A percentile compares a stretch with the other conserved stretches of the same genome.
phyloP scores from a whole-genome alignment of 768 basidiomycete species.

The Hericium rajendrae region DNA sequence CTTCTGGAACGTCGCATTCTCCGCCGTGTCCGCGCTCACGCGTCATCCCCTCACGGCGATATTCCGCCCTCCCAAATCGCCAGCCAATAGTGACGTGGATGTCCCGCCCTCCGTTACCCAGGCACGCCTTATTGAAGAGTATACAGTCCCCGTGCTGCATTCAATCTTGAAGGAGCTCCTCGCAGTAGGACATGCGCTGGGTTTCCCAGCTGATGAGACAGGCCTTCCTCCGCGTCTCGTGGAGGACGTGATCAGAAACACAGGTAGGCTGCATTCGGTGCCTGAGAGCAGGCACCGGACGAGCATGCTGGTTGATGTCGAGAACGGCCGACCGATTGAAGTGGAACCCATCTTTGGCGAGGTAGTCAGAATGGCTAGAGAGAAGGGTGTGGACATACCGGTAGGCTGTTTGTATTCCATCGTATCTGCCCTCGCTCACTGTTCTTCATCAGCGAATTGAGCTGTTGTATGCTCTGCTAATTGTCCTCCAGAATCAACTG shows the following conservation, averaged over 20 bases:
- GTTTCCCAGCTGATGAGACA: conserved; percentile 34
- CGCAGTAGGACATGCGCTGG: conserved; percentile 33
- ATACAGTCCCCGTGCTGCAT: neutral
- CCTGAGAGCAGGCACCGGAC: conserved; percentile 40
- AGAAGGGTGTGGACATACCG: conserved; percentile 35
- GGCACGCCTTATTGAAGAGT: conserved; percentile 20
- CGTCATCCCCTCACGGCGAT: conserved; percentile 39
- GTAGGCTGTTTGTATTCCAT: conserved; percentile 27
- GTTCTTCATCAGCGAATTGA: neutral
- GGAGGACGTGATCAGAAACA: conserved; percentile 29
- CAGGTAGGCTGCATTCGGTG: conserved; percentile 27
- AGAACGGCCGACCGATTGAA: conserved; percentile 49
- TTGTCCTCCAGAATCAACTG: neutral
- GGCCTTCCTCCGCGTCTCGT: conserved; percentile 39
- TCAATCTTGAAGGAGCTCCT: conserved; percentile 33
- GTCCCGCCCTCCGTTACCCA: conserved; percentile 13
- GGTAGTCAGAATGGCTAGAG: conserved; percentile 43
- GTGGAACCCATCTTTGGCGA: conserved; percentile 60
- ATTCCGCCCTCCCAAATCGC: conserved; percentile 38
- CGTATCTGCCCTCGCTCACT: neutral
- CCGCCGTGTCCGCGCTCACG: conserved; percentile 42
- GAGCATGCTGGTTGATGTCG: conserved; percentile 55
- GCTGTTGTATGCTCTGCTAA: neutral
- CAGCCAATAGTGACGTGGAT: conserved; percentile 8
- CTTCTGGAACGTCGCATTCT: conserved; percentile 53